phyloP scores from a whole-genome alignment of 108 stramenopile species.

The Schizochytrium sp. region DNA sequence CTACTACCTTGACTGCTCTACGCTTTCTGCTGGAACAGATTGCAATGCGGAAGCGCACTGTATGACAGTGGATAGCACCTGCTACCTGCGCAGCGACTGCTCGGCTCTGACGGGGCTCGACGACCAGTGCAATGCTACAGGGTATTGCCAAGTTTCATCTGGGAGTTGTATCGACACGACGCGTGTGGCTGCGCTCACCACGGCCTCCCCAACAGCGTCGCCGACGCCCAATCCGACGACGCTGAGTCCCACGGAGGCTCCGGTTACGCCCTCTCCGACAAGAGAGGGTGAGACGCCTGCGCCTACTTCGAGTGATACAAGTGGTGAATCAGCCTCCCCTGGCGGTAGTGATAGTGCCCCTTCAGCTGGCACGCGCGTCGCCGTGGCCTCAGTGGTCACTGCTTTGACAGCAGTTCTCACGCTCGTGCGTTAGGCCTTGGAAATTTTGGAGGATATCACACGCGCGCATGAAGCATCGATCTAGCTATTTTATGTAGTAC shows the following conservation, averaged over 20 bases:
- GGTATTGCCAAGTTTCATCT: not conserved
- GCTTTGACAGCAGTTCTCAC: no score
- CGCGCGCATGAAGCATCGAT: no score
- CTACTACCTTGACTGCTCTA: not conserved
- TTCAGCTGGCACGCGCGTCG: no score
- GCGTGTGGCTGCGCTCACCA: not conserved
- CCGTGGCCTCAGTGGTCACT: no score
- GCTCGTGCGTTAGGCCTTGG: no score
- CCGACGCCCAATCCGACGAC: not conserved
- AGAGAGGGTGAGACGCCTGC: no score
- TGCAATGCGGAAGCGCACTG: not conserved
- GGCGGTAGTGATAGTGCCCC: no score
- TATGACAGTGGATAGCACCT: not conserved
- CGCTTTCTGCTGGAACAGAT: not conserved
- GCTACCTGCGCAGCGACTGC: not conserved
- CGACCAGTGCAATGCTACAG: not conserved
- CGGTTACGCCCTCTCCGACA: not conserved
- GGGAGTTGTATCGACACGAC: not conserved
- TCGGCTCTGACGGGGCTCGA: not conserved
- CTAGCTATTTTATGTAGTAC: no score
- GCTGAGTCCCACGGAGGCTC: not conserved
- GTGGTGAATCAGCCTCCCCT: no score
- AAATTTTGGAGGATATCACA: no score
- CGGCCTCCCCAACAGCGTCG: not conserved
- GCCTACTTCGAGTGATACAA: not conserved